Base-by-base conservation (phyloP, 2,329 filamentous ascomycete genomes). In the Dichotomopilus funicola region DNA sequence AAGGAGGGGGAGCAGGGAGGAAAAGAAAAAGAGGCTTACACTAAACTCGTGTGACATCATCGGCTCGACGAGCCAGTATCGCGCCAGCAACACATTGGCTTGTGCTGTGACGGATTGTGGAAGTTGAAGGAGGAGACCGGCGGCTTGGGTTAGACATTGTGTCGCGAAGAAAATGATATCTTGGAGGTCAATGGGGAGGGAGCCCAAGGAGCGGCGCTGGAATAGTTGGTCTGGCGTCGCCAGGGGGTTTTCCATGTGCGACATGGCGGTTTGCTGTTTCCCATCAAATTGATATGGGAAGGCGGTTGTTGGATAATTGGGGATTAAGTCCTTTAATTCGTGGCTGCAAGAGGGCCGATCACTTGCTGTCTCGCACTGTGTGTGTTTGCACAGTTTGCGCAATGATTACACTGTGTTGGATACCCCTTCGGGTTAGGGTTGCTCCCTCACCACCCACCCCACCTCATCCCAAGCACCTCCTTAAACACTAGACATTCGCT, bases 31-130 rank as follows among this genome's bases (percentile, higher is more conserved):
- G 34, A n/a, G 13, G 6, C 73, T 54, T 67, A 79, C 76, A 64
- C 74, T 78, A 54, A 83, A 87, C 64, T 84, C 84, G 70, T 75
- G 74, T 59, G 71, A 72, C 74, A 80, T 80, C 66, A 72, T 77
- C 54, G 70, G 81, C 67, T 74, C 78, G 33, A 76, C 69, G 31
- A 90, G 74, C 86, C 88, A 95, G 72, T 90, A 94, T 11, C 92
- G 82, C 51, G 87, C 86, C 37, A 95, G 82, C 0, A 94, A 72
- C 42, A 96, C 83, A 66, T 91, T 89, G 3, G 91, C 89, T 66
- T 91, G 88, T 4, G 91, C 88, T 41, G 94, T 89, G 41, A 89
- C 83, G 63, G 91, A 89, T 68, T 96, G 91, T 6, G 90, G 88
- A 41, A 97, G 78, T 48, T 89, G 83, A 3, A 99, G 79, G 13